These are phyloP conservation scores for Neurospora sp. DNA, from an alignment of 495 filamentous ascomycete genomes.

Conservation along the genomic window DNA sequence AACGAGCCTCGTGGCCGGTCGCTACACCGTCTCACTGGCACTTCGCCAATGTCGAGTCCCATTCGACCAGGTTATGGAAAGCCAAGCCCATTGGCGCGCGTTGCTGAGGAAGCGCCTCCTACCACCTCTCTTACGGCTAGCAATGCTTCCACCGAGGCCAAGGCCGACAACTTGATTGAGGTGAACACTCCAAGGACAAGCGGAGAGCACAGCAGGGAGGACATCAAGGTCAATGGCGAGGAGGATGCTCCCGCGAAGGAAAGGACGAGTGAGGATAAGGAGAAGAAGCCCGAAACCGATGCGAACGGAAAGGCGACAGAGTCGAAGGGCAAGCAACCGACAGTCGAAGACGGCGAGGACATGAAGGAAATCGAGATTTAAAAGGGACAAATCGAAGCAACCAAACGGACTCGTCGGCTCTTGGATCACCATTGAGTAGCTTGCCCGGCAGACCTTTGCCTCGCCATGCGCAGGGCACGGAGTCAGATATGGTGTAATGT, in stretches of 20 bases:
- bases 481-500: background rate
- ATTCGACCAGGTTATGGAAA: slow-evolving; percentile 41
- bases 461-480: background rate
- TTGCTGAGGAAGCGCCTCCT: slow-evolving; percentile 36
- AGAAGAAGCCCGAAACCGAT: slow-evolving; percentile 8
- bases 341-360: slow-evolving; percentile 29
- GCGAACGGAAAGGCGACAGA: slow-evolving; percentile 11
- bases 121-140: slow-evolving; percentile 9
- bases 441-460: background rate
- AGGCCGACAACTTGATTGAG: slow-evolving; percentile 27
- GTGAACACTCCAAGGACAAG: slow-evolving; percentile 42
- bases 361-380: slow-evolving; percentile 54
- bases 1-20: slow-evolving; percentile 38
- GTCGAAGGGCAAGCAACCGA: slow-evolving; percentile 24
- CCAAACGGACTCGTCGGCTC: background rate
- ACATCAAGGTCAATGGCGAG: slow-evolving; percentile 19
- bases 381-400: background rate
- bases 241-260: slow-evolving; percentile 13
- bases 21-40: slow-evolving; percentile 42
- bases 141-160: slow-evolving; percentile 4
- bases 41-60: slow-evolving; percentile 43
- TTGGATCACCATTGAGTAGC: background rate
- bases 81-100: slow-evolving; percentile 41
- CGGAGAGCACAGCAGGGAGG: slow-evolving; percentile 33
- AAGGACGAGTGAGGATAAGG: slow-evolving; percentile 11